These are phyloP conservation scores for Rickenella mellea DNA, from an alignment of 768 basidiomycete species.

Conservation along the genomic window DNA sequence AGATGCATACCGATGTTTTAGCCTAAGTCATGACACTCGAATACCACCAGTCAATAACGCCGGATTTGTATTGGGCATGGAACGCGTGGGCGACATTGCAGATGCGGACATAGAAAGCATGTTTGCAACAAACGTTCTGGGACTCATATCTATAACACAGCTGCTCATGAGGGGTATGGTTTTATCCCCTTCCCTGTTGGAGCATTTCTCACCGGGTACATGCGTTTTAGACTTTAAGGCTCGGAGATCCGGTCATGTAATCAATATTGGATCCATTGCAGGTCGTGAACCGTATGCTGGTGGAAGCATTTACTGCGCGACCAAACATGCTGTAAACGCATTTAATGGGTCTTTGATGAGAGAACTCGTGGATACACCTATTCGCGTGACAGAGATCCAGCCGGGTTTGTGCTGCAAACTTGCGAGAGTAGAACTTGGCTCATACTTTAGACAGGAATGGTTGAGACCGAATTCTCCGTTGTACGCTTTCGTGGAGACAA, in stretches of 20 bases:
- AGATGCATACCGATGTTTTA: not conserved
- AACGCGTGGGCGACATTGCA: conserved; percentile 75
- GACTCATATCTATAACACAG: conserved; percentile 78
- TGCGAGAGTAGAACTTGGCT: conserved; percentile 9
- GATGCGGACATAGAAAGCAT: conserved; percentile 67
- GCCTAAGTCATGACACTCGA: not conserved
- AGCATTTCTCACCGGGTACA: not conserved
- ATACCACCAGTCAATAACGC: conserved; percentile 55
- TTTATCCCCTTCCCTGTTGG: not conserved
- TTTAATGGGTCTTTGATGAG: conserved; percentile 76
- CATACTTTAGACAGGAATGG: conserved; percentile 46
- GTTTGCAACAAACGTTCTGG: conserved; percentile 54
- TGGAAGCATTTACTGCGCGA: conserved; percentile 89
- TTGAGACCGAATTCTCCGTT: conserved; percentile 89
- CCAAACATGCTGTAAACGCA: conserved; percentile 78
- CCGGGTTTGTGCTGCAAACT: conserved; percentile 46
- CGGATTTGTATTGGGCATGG: conserved; percentile 83
- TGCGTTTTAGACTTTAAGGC: conserved; percentile 58
- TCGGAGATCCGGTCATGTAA: conserved; percentile 75
- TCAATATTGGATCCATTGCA: conserved; percentile 92
- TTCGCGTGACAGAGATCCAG: conserved; percentile 90
- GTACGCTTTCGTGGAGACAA: conserved; percentile 85
- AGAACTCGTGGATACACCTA: conserved; percentile 87
- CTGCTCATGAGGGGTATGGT: conserved; percentile 48
- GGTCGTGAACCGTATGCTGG: conserved; percentile 83